Evolutionary conservation across 768 basidiomycete genomes (phyloP).

Genomic region (Phlebiopsis flavidoalba): DNA sequence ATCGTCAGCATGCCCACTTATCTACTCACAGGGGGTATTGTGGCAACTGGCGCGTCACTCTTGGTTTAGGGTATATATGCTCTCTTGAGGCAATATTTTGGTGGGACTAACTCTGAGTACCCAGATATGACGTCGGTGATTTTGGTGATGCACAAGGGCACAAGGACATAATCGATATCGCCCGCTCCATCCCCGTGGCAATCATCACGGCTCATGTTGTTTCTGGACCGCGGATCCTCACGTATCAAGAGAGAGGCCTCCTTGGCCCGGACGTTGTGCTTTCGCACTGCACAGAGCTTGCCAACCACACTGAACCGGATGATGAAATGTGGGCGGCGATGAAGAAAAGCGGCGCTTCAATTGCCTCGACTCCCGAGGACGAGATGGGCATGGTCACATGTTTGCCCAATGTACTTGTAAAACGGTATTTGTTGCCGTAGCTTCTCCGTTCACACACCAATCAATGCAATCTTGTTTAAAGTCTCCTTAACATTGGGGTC

Average conservation of each 20-base stretch:
- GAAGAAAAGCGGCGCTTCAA: constrained; percentile 20
- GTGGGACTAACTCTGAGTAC: not conserved
- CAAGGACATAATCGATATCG: constrained; percentile 17
- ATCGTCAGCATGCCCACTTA: constrained; percentile 6
- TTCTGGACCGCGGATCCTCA: constrained; percentile 17
- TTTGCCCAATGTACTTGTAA: too few relatives aligned
- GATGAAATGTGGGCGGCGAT: constrained; percentile 25
- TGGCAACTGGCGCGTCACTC: constrained; percentile 25
- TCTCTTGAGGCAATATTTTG: not conserved
- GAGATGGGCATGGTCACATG: constrained; percentile 30
- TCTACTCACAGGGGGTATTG: constrained; percentile 21
- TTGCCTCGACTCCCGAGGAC: constrained; percentile 25
- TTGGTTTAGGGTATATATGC: constrained; percentile 20
- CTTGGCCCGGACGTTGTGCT: constrained; percentile 25
- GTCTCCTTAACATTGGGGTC: too few relatives aligned
- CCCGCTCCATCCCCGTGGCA: constrained; percentile 16
- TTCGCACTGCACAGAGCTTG: constrained; percentile 25
- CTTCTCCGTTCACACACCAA: too few relatives aligned
- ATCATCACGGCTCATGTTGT: constrained; percentile 25
- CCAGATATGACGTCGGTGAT: constrained; percentile 19
- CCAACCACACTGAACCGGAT: constrained; percentile 17
- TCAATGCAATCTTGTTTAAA: too few relatives aligned
- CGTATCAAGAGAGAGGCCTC: constrained; percentile 21
- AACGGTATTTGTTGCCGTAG: not conserved
- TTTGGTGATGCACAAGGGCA: constrained; percentile 13